These are phyloP conservation scores for Ogataea ganodermae DNA, from an alignment of 805 yeast species.

Conservation along the genomic window DNA sequence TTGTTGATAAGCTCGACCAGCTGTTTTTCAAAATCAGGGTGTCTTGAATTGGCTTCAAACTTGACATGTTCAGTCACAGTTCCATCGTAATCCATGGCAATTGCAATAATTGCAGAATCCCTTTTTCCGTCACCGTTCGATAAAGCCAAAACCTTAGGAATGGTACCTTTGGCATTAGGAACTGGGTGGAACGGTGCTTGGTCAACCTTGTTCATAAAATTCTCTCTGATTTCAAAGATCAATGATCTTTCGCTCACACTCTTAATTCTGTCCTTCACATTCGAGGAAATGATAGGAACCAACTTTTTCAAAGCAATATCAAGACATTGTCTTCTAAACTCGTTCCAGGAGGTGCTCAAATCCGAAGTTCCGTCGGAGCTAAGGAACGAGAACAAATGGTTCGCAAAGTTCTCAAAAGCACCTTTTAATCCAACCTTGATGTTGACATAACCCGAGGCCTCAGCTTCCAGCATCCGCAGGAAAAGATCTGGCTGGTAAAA, in stretches of 20 bases:
- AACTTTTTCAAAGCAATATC: conserved; percentile 67
- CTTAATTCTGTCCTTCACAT: conserved; percentile 80
- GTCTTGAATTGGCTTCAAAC: conserved; percentile 72
- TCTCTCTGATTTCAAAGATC: conserved; percentile 66
- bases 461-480: conserved; percentile 91
- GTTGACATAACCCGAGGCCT: conserved; percentile 68
- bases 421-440: conserved; percentile 60
- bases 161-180: conserved; percentile 74
- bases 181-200: conserved; percentile 93
- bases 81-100: conserved; percentile 76
- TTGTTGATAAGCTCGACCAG: conserved; percentile 61
- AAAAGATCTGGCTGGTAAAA: conserved; percentile 75
- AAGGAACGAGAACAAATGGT: conserved; percentile 54
- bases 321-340: conserved; percentile 66
- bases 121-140: conserved; percentile 86
- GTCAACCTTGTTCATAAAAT: conserved; percentile 71
- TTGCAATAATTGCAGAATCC: conserved; percentile 85
- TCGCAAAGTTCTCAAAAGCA: conserved; percentile 44
- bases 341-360: conserved; percentile 78
- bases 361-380: conserved; percentile 80
- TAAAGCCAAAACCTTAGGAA: conserved; percentile 80
- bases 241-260: conserved; percentile 73
- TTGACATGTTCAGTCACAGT: conserved; percentile 74
- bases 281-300: conserved; percentile 65
- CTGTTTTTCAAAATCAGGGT: conserved; percentile 62